A percentile compares a stretch with the other conserved stretches of the same genome.
These are phyloP conservation scores for Lizonia empirigonia DNA, from an alignment of 2,329 filamentous ascomycete species.

Conservation along the genomic window DNA sequence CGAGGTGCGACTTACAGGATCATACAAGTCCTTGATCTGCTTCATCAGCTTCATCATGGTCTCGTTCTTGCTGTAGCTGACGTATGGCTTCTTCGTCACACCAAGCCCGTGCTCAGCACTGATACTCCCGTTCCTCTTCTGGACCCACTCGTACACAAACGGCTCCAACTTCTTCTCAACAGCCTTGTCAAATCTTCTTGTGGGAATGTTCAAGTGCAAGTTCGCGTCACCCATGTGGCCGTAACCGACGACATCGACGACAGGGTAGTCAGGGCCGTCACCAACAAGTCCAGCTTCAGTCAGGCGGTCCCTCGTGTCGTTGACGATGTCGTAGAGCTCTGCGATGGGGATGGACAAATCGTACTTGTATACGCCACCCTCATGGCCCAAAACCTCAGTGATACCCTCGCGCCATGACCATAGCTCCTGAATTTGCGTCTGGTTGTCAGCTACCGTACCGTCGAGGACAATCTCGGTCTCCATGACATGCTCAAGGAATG, in stretches of 20 bases:
- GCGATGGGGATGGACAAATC: constrained; percentile 91
- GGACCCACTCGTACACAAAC: constrained; percentile 97
- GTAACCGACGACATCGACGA: constrained; percentile 90
- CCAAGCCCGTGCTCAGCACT: constrained; percentile 96
- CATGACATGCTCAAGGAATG: constrained; percentile 92
- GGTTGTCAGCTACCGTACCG: constrained; percentile 89
- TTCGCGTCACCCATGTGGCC: constrained; percentile 99
- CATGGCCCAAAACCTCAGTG: constrained; percentile 84
- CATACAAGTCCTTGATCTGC: constrained; percentile 91
- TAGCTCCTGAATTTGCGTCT: constrained; percentile 82
- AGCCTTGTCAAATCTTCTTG: constrained; percentile 79
- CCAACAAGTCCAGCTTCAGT: constrained; percentile 73
- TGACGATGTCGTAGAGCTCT: constrained; percentile 87
- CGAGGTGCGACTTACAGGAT: constrained; percentile 73
- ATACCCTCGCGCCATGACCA: constrained; percentile 96
- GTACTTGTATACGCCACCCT: constrained; percentile 97
- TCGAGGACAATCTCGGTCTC: constrained; percentile 82
- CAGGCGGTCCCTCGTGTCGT: constrained; percentile 78
- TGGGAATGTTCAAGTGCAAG: constrained; percentile 88
- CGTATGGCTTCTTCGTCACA: constrained; percentile 92
- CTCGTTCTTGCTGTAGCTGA: constrained; percentile 88
- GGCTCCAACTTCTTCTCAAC: constrained; percentile 91
- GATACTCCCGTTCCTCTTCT: constrained; percentile 85
- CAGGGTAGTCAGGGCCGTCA: constrained; percentile 76
- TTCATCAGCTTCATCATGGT: constrained; percentile 91